Evolutionary conservation across 2,329 filamentous ascomycete genomes (phyloP), one percentile per base, ranked within the genome.

Genomic region (Sporothrix schenckii): DNA sequence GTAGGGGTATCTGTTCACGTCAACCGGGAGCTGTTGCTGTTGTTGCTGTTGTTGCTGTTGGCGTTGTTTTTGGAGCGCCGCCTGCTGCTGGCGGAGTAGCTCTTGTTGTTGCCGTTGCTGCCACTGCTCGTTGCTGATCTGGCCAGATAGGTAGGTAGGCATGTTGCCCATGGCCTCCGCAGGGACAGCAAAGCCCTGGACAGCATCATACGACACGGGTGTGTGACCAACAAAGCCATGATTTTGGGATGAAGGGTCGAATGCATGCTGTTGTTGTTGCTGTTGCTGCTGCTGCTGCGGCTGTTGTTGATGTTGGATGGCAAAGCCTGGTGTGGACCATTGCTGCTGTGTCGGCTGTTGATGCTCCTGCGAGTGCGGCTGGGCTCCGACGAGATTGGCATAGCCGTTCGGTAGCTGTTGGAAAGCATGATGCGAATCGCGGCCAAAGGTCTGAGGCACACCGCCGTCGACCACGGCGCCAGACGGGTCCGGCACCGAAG

Each of bases 41-140:
- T 39, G 47, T 27, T 50, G 66, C 19, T 49, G 54, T 11, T 69
- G 19, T 66, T 47, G 58, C 11, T 61, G 60, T 13, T 63, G 68
- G 13, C 34, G 50, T n/a, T 70, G 70, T 19, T 70, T 61, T n/a
- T 47, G 41, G 41, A 41, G 61, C 11, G 61, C 54, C 39, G 54
- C 56, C 47, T 69, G 41, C 6, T 56, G 70, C 39, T 71, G 69
- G 7, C 24, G 66, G 39, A 69, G 19, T 9, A 61, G 67, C 44
- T 69, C 53, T 16, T 47, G 66, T 4, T 56, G 50, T 47, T 27
- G 50, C 34, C 49, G 58, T 10, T 47, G 54, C 19, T 39, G 70
- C 21, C 69, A 67, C 70, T 71, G 72, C 30, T 72, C 70, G 52
- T 50, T 54, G 53, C 44, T 39, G 49, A 63, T 27, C 58, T 63